These are phyloP conservation scores for Trichoderma erinaceum DNA, from an alignment of 495 filamentous ascomycete genomes.

Conservation along the genomic window DNA sequence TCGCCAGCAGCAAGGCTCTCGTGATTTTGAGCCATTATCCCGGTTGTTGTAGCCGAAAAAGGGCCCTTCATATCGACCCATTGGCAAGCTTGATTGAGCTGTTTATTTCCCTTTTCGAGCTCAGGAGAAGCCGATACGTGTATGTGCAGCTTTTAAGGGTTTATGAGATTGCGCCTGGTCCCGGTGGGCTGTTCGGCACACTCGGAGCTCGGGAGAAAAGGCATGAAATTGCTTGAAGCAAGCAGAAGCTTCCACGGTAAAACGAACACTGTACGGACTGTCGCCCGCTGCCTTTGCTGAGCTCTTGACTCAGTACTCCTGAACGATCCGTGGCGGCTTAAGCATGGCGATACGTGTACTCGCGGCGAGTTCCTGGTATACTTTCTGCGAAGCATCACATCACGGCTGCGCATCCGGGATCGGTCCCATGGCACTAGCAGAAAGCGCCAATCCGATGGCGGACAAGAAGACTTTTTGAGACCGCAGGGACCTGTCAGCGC, in stretches of 20 bases:
- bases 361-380: no score
- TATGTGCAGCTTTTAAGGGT: background rate
- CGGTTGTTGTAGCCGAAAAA: background rate
- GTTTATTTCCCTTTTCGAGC: background rate
- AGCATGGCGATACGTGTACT: no score
- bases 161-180: background rate
- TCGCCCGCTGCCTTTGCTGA: no score
- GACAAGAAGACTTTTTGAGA: background rate
- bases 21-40: background rate
- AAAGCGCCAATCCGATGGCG: background rate
- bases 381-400: no score
- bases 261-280: no score
- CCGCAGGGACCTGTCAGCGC: slow-evolving; percentile 8
- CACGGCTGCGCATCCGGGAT: background rate
- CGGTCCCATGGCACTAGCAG: background rate
- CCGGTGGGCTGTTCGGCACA: background rate
- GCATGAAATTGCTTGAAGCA: no score
- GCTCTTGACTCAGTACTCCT: no score
- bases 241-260: no score
- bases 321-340: no score
- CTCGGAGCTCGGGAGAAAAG: background rate
- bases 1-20: background rate
- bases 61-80: background rate
- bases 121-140: background rate
- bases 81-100: background rate